Conservation (phyloP, 192 early-diverging fungal species). For the Mortierella claussenii region DNA sequence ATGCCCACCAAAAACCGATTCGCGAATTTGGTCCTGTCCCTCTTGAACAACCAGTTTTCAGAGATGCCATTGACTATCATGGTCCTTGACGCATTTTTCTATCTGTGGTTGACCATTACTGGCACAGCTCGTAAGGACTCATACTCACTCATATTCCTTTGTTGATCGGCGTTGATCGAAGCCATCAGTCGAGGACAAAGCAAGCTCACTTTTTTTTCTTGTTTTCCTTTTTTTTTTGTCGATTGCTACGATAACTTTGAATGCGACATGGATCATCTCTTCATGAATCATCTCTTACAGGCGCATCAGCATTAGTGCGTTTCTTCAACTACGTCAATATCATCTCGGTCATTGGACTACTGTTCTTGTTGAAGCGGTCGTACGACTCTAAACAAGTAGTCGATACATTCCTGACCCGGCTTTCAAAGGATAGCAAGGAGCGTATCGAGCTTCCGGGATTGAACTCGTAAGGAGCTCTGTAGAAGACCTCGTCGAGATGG, state of each 20-base stretch:
- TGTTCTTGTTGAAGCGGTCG: slow-evolving; percentile 37
- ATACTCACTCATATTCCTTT: too few species aligned
- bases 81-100: slow-evolving; percentile 12
- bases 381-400: slow-evolving; percentile 11
- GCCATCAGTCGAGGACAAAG: too few species aligned
- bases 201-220: background rate
- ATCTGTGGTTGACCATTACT: slow-evolving; percentile 27
- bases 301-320: slow-evolving; percentile 12
- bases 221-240: background rate
- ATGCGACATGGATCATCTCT: background rate
- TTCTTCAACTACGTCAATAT: slow-evolving; percentile 40
- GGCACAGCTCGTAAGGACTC: slow-evolving; percentile 27
- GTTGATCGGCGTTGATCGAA: too few species aligned
- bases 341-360: slow-evolving; percentile 13
- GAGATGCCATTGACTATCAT: slow-evolving; percentile 34
- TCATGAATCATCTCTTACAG: slow-evolving; percentile 1
- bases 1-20: slow-evolving; percentile 13
- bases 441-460: slow-evolving; percentile 21
- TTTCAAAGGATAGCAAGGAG: slow-evolving; percentile 31
- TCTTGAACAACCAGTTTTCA: slow-evolving; percentile 22
- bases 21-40: slow-evolving; percentile 23
- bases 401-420: slow-evolving; percentile 16
- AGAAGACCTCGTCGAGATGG: background rate
- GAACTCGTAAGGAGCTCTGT: slow-evolving; percentile 18
- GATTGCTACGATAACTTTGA: background rate